Base-by-base conservation (phyloP, 768 basidiomycete genomes). In the Russula earlei region DNA sequence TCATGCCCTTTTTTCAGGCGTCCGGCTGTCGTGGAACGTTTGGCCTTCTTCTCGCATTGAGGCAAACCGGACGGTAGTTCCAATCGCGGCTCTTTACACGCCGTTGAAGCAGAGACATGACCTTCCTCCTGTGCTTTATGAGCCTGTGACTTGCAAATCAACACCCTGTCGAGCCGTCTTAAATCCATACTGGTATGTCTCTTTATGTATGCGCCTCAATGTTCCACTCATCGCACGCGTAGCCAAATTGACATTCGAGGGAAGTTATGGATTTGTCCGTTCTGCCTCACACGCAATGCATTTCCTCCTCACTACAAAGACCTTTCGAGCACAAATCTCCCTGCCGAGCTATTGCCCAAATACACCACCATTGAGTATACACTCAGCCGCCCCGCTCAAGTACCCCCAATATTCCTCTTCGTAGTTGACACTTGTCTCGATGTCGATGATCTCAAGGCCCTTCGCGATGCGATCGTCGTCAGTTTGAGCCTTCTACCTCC, bases 351-450 rank as follows among this genome's bases (percentile, higher is more conserved):
- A 29, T 72, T 98, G 37, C 93, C 95, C 67, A 94, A 96, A 72
- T 98, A 97, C 77, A 98, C 96, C 31, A 99, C 96, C 8, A 96
- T 99, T 72, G 96, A 99, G 73, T 99, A 99, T 75, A 98, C 95
- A n/a, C 86, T 98, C 45, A 78, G 87, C 24, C 83, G 95, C 59
- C 85, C 91, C 1, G 91, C 85, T 12, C 91, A 86, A 65, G 85
- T 95, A 43, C 94, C 95, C 4, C 95, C 96, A 49, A 81, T 98
- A 70, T 98, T 99, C 78, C 78, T 99, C 42, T 96, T 93, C 68
- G 93, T 97, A 51, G 85, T 99, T 46, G 95, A 98, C 69, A 97
- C 94, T 22, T 99, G 96, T 69, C 77, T 98, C 62, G 91, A 93
- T 64, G 88, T 91, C 58, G 92, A 96, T 29, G 96, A 98, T 69